These are phyloP conservation scores for Lichenothelia convexa DNA, from an alignment of 495 filamentous ascomycete species.

Conservation along the genomic window DNA sequence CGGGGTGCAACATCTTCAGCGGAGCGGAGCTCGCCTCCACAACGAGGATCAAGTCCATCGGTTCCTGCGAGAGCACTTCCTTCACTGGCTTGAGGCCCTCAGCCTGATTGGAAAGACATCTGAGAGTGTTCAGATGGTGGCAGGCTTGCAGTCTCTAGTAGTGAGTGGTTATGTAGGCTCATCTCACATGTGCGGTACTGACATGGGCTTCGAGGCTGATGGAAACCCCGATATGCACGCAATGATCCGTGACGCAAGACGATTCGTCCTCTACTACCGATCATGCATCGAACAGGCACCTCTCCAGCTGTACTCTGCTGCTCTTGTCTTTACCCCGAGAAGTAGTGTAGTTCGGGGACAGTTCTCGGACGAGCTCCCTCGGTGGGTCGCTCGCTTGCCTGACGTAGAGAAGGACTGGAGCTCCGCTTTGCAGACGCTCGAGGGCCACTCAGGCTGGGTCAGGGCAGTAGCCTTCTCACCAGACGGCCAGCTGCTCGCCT, in stretches of 20 bases:
- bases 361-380: no score
- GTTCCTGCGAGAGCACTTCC: constrained; percentile 8
- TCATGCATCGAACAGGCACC: constrained; percentile 10
- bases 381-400: no score
- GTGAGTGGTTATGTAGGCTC: constrained; percentile 1
- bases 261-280: constrained; percentile 15
- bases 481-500: no score
- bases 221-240: constrained; percentile 3
- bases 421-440: no score
- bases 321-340: no score
- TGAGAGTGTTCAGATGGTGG: constrained; percentile 5
- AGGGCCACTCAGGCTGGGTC: constrained; percentile 5
- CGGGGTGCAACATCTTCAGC: constrained; percentile 16
- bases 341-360: no score
- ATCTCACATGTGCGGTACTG: background rate
- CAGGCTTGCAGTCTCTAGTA: constrained; percentile 1
- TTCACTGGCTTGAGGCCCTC: constrained; percentile 15
- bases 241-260: constrained; percentile 16
- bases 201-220: background rate
- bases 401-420: no score
- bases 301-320: no score
- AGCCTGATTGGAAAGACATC: constrained; percentile 3
- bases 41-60: constrained; percentile 9
- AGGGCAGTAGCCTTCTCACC: constrained; percentile 7
- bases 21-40: constrained; percentile 1